These are phyloP conservation scores for Triangularia verruculosa DNA, from an alignment of 2,329 filamentous ascomycete species.

Conservation along the genomic window DNA sequence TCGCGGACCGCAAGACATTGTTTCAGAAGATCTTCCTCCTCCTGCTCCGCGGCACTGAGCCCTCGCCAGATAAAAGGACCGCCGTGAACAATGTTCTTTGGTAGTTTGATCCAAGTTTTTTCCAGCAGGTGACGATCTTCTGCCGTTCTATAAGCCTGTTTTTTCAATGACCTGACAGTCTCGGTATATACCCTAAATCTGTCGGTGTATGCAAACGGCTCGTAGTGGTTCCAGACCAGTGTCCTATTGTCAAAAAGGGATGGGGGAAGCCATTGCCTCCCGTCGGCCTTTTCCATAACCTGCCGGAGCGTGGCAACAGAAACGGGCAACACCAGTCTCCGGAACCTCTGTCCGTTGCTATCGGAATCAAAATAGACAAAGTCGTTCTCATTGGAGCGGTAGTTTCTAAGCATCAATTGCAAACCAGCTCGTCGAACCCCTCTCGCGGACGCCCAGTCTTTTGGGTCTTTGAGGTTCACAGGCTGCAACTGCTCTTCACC, in stretches of 20 bases:
- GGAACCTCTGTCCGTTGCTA: neutral
- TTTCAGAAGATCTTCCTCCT: slow-evolving; percentile 30
- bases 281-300: slow-evolving; percentile 23
- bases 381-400: slow-evolving; percentile 35
- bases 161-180: slow-evolving; percentile 12
- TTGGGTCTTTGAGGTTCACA: neutral
- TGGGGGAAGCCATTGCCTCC: slow-evolving; percentile 25
- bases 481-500: neutral
- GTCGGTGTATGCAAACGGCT: slow-evolving; percentile 21
- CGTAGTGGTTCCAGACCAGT: slow-evolving; percentile 9
- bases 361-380: slow-evolving; percentile 11
- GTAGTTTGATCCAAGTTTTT: slow-evolving; percentile 23
- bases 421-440: slow-evolving; percentile 46
- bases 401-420: slow-evolving; percentile 41
- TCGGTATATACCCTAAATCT: slow-evolving; percentile 11
- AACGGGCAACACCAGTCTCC: neutral
- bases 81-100: slow-evolving; percentile 28
- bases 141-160: slow-evolving; percentile 5
- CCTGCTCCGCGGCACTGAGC: slow-evolving; percentile 23
- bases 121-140: neutral
- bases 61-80: slow-evolving; percentile 27
- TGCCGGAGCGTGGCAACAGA: slow-evolving; percentile 6
- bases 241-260: slow-evolving; percentile 3
- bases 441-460: slow-evolving; percentile 33
- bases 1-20: slow-evolving; percentile 26